phyloP scores from a whole-genome alignment of 192 early-diverging fungal species.

The Dispira simplex region DNA sequence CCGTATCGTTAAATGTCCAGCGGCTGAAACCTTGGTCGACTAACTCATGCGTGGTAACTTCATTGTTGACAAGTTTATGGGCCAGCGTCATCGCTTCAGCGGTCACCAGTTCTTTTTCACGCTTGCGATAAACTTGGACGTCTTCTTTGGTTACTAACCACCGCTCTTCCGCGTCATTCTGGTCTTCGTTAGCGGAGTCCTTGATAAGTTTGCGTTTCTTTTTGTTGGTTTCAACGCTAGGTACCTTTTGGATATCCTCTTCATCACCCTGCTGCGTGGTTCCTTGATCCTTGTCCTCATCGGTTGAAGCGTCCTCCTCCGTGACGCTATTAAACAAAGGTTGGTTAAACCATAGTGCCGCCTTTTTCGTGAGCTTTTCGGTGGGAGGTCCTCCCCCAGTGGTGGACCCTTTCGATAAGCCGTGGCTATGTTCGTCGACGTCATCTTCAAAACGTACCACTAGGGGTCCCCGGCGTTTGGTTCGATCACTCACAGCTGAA shows the following conservation, averaged over 20 bases:
- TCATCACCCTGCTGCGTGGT: conserved; percentile 14
- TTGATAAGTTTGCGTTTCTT: neutral
- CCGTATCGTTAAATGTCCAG: conserved; percentile 72
- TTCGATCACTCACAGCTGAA: neutral
- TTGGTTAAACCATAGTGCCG: conserved; percentile 93
- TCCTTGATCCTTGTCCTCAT: too few relatives aligned
- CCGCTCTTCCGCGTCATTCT: conserved; percentile 23
- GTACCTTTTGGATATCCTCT: conserved; percentile 42
- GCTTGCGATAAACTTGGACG: conserved; percentile 7
- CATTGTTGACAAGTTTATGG: conserved; percentile 60
- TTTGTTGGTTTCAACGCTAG: conserved; percentile 17
- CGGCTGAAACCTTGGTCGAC: conserved; percentile 88
- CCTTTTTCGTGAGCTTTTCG: conserved; percentile 51
- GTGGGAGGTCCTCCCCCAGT: too few relatives aligned
- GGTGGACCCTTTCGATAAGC: neutral
- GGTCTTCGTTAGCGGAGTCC: conserved; percentile 8
- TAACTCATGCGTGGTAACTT: conserved; percentile 62
- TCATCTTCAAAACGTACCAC: conserved; percentile 37
- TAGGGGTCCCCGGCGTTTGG: conserved; percentile 22
- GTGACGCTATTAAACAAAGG: conserved; percentile 42
- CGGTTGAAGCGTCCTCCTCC: too few relatives aligned
- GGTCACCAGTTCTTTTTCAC: conserved; percentile 59
- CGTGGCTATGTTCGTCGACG: conserved; percentile 7
- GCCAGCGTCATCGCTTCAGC: conserved; percentile 86
- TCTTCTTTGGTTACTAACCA: conserved; percentile 22